A percentile compares a stretch with the other conserved stretches of the same genome.
phyloP scores from a whole-genome alignment of 441 rosid genomes.

The Sinapis alba region DNA sequence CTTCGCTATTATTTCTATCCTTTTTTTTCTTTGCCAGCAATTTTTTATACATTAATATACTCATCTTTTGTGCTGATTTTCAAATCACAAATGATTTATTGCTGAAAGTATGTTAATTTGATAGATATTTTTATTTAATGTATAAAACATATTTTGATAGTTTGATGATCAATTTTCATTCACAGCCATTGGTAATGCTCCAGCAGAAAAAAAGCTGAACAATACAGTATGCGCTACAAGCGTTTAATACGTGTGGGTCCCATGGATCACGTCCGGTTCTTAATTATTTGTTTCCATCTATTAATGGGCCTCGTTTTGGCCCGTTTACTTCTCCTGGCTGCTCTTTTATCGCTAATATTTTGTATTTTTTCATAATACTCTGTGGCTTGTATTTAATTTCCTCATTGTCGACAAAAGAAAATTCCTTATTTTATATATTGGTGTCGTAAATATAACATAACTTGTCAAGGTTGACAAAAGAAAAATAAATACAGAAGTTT shows the following conservation, averaged over 20 bases:
- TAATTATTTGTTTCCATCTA: slow-evolving; percentile 23
- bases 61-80: neutral
- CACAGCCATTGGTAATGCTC: slow-evolving; percentile 7
- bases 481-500: neutral
- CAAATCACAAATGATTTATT: neutral
- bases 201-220: slow-evolving; percentile 21
- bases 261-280: slow-evolving; percentile 10
- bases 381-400: neutral
- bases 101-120: neutral
- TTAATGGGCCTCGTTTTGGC: slow-evolving; percentile 31
- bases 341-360: neutral
- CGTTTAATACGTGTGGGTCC: slow-evolving; percentile 30
- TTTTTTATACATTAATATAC: neutral
- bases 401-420: neutral
- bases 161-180: neutral
- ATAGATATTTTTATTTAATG: neutral
- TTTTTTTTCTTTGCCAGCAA: neutral
- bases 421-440: neutral
- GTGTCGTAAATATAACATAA: slow-evolving; percentile 2
- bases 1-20: neutral
- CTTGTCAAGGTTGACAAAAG: slow-evolving; percentile 11
- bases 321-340: slow-evolving; percentile 24
- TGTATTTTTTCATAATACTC: neutral
- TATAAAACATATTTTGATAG: neutral
- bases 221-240: neutral